Evolutionary conservation across 2,329 filamentous ascomycete species (phyloP).

Genomic region (Cladosporium sp.): DNA sequence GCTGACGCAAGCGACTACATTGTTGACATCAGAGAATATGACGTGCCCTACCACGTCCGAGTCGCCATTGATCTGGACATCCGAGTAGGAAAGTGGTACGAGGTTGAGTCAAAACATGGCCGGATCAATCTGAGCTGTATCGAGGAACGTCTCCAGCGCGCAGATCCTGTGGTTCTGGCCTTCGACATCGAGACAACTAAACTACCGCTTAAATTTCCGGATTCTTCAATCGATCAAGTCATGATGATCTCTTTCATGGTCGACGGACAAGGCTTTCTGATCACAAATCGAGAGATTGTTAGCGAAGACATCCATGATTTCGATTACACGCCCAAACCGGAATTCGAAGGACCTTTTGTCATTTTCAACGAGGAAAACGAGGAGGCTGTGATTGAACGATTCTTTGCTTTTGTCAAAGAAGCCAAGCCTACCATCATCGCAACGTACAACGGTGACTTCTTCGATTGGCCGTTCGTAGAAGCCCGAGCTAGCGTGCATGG

Average conservation of each 20-base stretch:
- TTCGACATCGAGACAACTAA: constrained; percentile 99
- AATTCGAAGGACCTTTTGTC: constrained; percentile 93
- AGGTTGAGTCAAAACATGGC: constrained; percentile 89
- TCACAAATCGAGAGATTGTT: constrained; percentile 96
- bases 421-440: constrained; percentile 93
- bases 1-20: constrained; percentile 94
- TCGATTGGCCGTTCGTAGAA: constrained; percentile 99
- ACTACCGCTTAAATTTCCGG: constrained; percentile 91
- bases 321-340: constrained; percentile 95
- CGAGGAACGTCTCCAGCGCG: constrained; percentile 81
- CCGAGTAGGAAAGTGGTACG: constrained; percentile 95
- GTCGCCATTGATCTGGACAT: constrained; percentile 97
- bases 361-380: constrained; percentile 98
- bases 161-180: constrained; percentile 97
- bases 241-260: constrained; percentile 99
- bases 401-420: constrained; percentile 94
- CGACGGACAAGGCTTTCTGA: constrained; percentile 93
- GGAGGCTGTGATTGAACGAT: constrained; percentile 79
- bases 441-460: constrained; percentile 99
- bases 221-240: constrained; percentile 88
- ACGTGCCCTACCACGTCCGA: constrained; percentile 98
- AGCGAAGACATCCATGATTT: constrained; percentile 97
- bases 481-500: constrained; percentile 87
- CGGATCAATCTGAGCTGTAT: constrained; percentile 77
- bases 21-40: constrained; percentile 97